Percentiles rank a stretch among this genome's conserved stretches.
Conservation (phyloP, 768 basidiomycete species). For the Boletus pseudopeckii region DNA sequence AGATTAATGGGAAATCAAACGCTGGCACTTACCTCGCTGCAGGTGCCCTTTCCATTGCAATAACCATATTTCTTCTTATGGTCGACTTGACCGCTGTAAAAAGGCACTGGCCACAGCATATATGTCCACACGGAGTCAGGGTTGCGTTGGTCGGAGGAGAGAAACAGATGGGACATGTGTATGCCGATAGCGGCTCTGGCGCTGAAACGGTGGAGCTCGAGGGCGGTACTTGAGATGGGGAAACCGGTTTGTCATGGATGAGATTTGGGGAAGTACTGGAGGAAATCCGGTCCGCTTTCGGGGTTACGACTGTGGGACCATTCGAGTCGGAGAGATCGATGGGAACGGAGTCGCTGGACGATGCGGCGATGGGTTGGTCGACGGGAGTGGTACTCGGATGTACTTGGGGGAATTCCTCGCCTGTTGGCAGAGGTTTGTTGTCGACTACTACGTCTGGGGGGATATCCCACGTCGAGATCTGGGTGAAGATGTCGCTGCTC, state of each 20-base stretch:
- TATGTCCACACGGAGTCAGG: conserved; percentile 76
- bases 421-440: neutral
- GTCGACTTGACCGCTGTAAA: conserved; percentile 69
- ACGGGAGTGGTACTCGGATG: neutral
- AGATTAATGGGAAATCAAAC: neutral
- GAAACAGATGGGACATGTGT: conserved; percentile 80
- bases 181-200: conserved; percentile 47
- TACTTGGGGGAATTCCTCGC: neutral
- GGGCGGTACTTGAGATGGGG: neutral
- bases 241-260: neutral
- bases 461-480: conserved; percentile 24
- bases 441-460: conserved; percentile 6
- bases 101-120: conserved; percentile 73
- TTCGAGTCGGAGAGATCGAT: conserved; percentile 5
- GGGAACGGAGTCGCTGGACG: neutral
- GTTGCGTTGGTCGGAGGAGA: conserved; percentile 71
- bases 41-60: conserved; percentile 30
- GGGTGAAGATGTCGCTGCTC: neutral
- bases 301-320: neutral
- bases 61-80: conserved; percentile 43
- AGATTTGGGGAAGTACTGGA: neutral
- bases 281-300: neutral
- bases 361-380: neutral
- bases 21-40: conserved; percentile 37
- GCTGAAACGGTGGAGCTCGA: neutral